phyloP scores from a whole-genome alignment of 2,329 filamentous ascomycete genomes.

The Emydomyces testavorans region DNA sequence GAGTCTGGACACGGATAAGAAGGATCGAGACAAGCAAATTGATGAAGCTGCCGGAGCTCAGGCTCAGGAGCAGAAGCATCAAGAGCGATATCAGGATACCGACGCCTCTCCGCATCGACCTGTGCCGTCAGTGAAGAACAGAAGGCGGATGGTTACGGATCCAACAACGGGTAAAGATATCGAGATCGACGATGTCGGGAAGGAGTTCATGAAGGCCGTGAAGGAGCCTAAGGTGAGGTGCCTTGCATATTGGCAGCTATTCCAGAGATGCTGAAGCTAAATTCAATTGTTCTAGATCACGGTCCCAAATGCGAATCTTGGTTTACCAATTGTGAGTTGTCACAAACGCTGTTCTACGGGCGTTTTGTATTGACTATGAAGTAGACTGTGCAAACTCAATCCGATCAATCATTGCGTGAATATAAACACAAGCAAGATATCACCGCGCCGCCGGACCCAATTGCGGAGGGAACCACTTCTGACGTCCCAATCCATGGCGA shows the following conservation, averaged over 20 bases:
- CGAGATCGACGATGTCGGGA: slow-evolving; percentile 69
- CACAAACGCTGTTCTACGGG: not conserved
- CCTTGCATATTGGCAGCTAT: not conserved
- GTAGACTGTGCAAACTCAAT: slow-evolving; percentile 55
- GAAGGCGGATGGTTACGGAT: slow-evolving; percentile 60
- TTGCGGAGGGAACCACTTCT: slow-evolving; percentile 69
- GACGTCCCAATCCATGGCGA: slow-evolving; percentile 94
- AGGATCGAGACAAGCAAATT: slow-evolving; percentile 58
- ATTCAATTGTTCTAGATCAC: slow-evolving; percentile 46
- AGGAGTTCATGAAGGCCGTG: slow-evolving; percentile 56
- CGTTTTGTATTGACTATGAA: not conserved
- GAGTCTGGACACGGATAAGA: slow-evolving; percentile 67
- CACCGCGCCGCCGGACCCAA: slow-evolving; percentile 78
- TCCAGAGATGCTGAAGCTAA: not conserved
- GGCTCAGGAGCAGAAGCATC: slow-evolving; percentile 23
- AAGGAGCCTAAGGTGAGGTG: slow-evolving; percentile 55
- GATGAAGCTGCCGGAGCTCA: slow-evolving; percentile 45
- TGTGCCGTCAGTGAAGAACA: slow-evolving; percentile 33
- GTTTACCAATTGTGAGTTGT: slow-evolving; percentile 50
- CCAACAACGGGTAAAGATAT: slow-evolving; percentile 80
- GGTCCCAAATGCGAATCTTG: slow-evolving; percentile 80
- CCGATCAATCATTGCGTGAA: slow-evolving; percentile 60
- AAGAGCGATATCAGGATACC: slow-evolving; percentile 21
- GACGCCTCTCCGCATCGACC: slow-evolving; percentile 39
- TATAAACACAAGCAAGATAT: slow-evolving; percentile 80